phyloP scores from a whole-genome alignment of 2,329 filamentous ascomycete species.

The Verticillium dahliae region DNA sequence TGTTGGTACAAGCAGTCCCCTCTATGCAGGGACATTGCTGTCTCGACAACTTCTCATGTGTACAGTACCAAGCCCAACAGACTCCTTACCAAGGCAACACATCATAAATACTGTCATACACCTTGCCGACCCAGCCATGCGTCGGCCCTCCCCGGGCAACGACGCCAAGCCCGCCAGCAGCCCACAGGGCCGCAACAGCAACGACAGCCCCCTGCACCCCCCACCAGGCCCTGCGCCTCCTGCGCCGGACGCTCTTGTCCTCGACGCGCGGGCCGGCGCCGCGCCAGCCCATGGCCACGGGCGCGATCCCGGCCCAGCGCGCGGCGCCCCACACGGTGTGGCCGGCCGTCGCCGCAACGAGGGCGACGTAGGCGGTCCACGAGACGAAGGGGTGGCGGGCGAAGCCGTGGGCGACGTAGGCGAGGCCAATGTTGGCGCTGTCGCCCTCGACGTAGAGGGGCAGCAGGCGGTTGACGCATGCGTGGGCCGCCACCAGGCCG shows the following conservation, averaged over 20 bases:
- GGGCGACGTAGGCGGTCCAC: slow-evolving; percentile 61
- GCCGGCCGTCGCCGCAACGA: slow-evolving; percentile 62
- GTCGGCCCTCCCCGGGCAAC: slow-evolving; percentile 65
- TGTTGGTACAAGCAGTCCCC: no score
- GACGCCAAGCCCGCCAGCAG: slow-evolving; percentile 72
- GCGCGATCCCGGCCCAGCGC: slow-evolving; percentile 68
- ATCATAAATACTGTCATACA: slow-evolving; percentile 69
- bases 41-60: no score
- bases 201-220: slow-evolving; percentile 59
- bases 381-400: slow-evolving; percentile 60
- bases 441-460: slow-evolving; percentile 76
- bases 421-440: slow-evolving; percentile 76
- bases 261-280: slow-evolving; percentile 32
- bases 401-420: slow-evolving; percentile 81
- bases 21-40: no score
- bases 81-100: slow-evolving; percentile 11
- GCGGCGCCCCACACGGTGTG: slow-evolving; percentile 83
- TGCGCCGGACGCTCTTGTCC: slow-evolving; percentile 44
- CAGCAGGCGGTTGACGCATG: slow-evolving; percentile 67
- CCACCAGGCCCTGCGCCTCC: slow-evolving; percentile 62
- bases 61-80: background rate
- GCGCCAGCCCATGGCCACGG: slow-evolving; percentile 44
- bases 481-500: slow-evolving; percentile 62
- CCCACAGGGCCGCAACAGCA: slow-evolving; percentile 62
- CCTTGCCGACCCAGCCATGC: slow-evolving; percentile 70